These are phyloP conservation scores for Fonsecaea pugnacius DNA, from an alignment of 2,329 filamentous ascomycete genomes.

Conservation along the genomic window DNA sequence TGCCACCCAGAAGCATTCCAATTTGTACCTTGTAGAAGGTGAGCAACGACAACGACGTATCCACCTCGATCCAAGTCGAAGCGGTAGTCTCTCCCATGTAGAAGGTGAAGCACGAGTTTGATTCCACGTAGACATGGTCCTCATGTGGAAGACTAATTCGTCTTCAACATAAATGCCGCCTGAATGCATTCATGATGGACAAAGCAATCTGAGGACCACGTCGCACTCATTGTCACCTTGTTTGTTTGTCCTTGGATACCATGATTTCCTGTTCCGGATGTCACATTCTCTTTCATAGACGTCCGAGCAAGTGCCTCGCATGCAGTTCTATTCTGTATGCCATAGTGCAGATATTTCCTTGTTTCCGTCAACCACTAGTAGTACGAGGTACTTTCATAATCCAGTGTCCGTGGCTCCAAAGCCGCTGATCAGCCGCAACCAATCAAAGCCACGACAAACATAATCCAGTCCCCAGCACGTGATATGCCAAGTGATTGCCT, in stretches of 20 bases:
- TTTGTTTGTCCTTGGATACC: neutral
- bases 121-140: no score
- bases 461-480: neutral
- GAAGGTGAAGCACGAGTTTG: neutral
- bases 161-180: no score
- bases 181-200: no score
- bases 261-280: neutral
- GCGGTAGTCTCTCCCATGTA: neutral
- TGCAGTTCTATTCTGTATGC: neutral
- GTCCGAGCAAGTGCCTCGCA: neutral
- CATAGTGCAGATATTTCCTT: neutral
- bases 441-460: neutral
- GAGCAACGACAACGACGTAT: neutral
- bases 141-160: no score
- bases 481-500: slow-evolving; percentile 9
- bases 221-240: neutral
- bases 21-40: neutral
- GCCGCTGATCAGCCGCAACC: neutral
- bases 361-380: neutral
- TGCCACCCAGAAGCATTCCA: neutral
- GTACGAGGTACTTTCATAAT: neutral
- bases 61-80: neutral
- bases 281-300: neutral
- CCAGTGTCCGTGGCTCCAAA: neutral
- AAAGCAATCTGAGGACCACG: no score